Evolutionary conservation across 306 rosid species (phyloP).

Genomic region (Sesbania bispinosa): DNA sequence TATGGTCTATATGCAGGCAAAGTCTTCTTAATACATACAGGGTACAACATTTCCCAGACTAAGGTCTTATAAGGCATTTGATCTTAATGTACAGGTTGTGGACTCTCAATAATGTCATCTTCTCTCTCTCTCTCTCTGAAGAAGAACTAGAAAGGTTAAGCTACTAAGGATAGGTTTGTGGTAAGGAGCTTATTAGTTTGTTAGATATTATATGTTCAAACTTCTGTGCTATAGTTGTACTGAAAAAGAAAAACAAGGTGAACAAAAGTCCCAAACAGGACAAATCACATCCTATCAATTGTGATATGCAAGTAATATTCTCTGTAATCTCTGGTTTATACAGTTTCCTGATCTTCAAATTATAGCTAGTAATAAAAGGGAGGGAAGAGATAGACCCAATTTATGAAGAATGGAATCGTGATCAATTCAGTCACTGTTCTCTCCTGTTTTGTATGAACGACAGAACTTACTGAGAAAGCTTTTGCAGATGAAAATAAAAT

Average conservation of each 20-base stretch:
- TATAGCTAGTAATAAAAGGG: not conserved
- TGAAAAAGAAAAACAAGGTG: not conserved
- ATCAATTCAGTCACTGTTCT: not conserved
- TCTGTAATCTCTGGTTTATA: not conserved
- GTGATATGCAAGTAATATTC: not conserved
- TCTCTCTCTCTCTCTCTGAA: not conserved
- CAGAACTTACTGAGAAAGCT: not conserved
- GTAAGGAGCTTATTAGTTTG: not conserved
- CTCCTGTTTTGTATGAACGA: not conserved
- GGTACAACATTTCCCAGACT: conserved; percentile 48
- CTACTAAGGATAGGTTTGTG: not conserved
- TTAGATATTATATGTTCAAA: not conserved
- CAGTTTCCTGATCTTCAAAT: not conserved
- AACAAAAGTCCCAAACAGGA: not conserved
- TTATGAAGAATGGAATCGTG: not conserved
- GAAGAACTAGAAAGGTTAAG: not conserved
- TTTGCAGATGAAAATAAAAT: not conserved
- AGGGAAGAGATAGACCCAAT: not conserved
- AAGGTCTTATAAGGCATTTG: conserved; percentile 34
- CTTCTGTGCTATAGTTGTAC: not conserved
- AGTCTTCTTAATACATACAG: conserved; percentile 46
- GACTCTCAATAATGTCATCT: conserved; percentile 27
- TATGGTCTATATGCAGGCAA: conserved; percentile 46
- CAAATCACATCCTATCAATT: not conserved
- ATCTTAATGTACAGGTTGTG: conserved; percentile 35